These are phyloP conservation scores for Helichrysum umbraculigerum DNA, from an alignment of 129 eudicot genomes.

Conservation along the genomic window DNA sequence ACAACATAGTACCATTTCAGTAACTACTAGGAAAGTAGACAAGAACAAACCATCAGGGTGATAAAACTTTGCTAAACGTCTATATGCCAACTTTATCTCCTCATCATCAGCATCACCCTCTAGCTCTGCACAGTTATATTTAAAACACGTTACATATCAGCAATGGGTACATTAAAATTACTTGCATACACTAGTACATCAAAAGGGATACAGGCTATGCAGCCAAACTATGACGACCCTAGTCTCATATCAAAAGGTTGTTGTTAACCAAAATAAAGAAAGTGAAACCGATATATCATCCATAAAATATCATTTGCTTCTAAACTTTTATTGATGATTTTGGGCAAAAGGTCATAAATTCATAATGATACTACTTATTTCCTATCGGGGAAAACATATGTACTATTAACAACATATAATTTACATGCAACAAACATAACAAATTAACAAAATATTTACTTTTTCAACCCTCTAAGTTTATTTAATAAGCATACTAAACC, in stretches of 20 bases:
- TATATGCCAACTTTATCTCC: constrained; percentile 76
- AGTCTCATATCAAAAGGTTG: neutral
- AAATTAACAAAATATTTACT: no score
- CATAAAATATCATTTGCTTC: neutral
- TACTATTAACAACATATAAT: no score
- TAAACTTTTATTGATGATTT: neutral
- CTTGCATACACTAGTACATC: no score
- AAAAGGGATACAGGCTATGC: neutral
- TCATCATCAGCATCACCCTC: constrained; percentile 91
- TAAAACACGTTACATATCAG: constrained; percentile 11
- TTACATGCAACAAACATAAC: no score
- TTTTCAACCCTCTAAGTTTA: no score
- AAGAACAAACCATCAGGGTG: constrained; percentile 97
- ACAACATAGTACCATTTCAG: constrained; percentile 15
- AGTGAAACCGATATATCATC: neutral
- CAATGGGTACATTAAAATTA: no score
- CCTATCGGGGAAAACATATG: no score
- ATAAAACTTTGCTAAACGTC: constrained; percentile 95
- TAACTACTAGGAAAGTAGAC: constrained; percentile 23
- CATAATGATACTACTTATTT: neutral
- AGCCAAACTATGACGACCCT: neutral
- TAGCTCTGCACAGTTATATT: constrained; percentile 52
- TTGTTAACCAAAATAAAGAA: neutral
- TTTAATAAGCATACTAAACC: no score
- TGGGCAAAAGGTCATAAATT: no score